Conservation (phyloP, 129 eudicot species). For the Gnaphalium uliginosum region DNA sequence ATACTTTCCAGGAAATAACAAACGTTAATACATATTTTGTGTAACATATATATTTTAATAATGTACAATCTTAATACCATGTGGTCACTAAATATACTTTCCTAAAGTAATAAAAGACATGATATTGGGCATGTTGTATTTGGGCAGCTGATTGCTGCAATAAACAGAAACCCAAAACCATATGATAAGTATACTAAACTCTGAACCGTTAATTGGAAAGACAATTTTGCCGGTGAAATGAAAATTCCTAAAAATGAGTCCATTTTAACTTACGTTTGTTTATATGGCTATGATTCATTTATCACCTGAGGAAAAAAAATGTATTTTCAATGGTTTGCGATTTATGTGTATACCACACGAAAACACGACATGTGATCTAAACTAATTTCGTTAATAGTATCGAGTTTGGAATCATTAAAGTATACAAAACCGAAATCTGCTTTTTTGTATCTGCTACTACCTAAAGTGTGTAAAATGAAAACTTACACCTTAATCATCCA, state of each 20-base stretch:
- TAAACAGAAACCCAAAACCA: conserved; percentile 10
- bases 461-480: background rate
- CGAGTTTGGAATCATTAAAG: background rate
- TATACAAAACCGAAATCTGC: background rate
- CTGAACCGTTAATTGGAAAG: conserved; percentile 16
- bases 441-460: background rate
- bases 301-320: background rate
- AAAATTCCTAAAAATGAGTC: conserved; percentile 4
- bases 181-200: conserved; percentile 15
- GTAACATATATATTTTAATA: background rate
- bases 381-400: conserved; percentile 4
- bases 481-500: background rate
- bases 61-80: background rate
- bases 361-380: conserved; percentile 23
- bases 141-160: conserved; percentile 27
- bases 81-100: conserved; percentile 10
- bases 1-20: background rate
- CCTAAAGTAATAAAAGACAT: conserved; percentile 27
- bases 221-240: conserved; percentile 21
- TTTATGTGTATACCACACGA: background rate
- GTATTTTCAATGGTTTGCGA: background rate
- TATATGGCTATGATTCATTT: conserved; percentile 3
- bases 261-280: conserved; percentile 15
- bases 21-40: background rate
- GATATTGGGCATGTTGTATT: conserved; percentile 22